phyloP scores from a whole-genome alignment of 345 rosid genomes.

The Gossypium thurberi region DNA sequence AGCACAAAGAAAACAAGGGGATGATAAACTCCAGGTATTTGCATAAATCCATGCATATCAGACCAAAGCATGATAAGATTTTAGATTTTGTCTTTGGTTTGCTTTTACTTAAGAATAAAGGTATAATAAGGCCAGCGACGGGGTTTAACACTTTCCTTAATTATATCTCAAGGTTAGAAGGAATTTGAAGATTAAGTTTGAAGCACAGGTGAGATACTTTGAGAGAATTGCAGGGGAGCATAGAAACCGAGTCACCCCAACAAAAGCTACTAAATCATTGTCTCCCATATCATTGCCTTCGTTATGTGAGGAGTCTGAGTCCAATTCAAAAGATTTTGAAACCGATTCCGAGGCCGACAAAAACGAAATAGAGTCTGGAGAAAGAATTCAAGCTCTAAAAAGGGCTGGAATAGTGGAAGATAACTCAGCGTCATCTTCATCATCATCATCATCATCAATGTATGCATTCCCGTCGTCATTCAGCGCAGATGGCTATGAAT shows the following conservation, averaged over 20 bases:
- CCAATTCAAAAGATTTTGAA: slow-evolving; percentile 30
- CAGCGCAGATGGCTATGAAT: background rate
- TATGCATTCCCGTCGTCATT: background rate
- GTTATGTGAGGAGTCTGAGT: slow-evolving; percentile 46
- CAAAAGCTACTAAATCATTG: slow-evolving; percentile 18
- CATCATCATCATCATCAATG: background rate
- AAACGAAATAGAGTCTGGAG: slow-evolving; percentile 23
- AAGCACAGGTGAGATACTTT: slow-evolving; percentile 51
- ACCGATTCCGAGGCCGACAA: slow-evolving; percentile 30
- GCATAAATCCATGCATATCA: background rate
- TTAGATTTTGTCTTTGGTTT: background rate
- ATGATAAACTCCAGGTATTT: slow-evolving; percentile 37
- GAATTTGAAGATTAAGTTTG: slow-evolving; percentile 45
- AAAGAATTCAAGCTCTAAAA: slow-evolving; percentile 21
- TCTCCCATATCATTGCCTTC: slow-evolving; percentile 34
- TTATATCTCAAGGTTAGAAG: slow-evolving; percentile 31
- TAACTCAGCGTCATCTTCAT: slow-evolving; percentile 2
- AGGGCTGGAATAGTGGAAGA: slow-evolving; percentile 19
- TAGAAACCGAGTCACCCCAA: slow-evolving; percentile 10
- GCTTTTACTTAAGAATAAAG: no score
- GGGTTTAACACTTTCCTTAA: background rate
- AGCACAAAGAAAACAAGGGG: slow-evolving; percentile 31
- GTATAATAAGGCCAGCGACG: background rate
- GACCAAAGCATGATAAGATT: background rate
- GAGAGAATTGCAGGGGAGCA: slow-evolving; percentile 34